phyloP scores from a whole-genome alignment of 331 rosid species.

The Phaseolus coccineus region DNA sequence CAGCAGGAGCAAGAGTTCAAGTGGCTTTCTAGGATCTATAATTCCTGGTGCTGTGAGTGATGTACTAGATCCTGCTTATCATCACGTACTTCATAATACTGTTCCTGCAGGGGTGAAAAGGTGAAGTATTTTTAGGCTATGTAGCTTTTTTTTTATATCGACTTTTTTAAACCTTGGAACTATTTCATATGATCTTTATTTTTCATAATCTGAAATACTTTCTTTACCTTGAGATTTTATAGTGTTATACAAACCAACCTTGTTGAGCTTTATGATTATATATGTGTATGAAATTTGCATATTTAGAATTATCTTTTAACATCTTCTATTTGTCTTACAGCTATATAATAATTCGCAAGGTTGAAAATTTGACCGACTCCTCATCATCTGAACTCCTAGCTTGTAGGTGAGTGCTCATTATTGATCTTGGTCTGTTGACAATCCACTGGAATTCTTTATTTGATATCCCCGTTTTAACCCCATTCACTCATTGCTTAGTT shows the following conservation, averaged over 20 bases:
- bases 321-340: constrained; percentile 60
- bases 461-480: not conserved
- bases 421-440: not conserved
- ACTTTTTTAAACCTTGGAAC: constrained; percentile 16
- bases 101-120: constrained; percentile 88
- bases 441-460: not conserved
- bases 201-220: not conserved
- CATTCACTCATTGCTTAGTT: constrained; percentile 7
- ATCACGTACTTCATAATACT: constrained; percentile 79
- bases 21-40: constrained; percentile 82
- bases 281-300: constrained; percentile 11
- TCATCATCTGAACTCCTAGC: constrained; percentile 71
- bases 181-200: constrained; percentile 3
- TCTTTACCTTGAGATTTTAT: constrained; percentile 12
- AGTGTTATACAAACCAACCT: not conserved
- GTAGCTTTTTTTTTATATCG: constrained; percentile 23
- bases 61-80: constrained; percentile 84
- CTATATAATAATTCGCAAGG: constrained; percentile 75
- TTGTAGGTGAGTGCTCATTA: constrained; percentile 66
- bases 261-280: constrained; percentile 2
- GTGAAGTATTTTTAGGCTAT: constrained; percentile 49
- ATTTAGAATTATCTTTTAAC: constrained; percentile 7
- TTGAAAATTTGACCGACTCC: constrained; percentile 66
- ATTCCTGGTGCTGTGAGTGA: constrained; percentile 77
- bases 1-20: constrained; percentile 70